Evolutionary conservation across 306 rosid species (phyloP).

Genomic region (Prunus salicina): DNA sequence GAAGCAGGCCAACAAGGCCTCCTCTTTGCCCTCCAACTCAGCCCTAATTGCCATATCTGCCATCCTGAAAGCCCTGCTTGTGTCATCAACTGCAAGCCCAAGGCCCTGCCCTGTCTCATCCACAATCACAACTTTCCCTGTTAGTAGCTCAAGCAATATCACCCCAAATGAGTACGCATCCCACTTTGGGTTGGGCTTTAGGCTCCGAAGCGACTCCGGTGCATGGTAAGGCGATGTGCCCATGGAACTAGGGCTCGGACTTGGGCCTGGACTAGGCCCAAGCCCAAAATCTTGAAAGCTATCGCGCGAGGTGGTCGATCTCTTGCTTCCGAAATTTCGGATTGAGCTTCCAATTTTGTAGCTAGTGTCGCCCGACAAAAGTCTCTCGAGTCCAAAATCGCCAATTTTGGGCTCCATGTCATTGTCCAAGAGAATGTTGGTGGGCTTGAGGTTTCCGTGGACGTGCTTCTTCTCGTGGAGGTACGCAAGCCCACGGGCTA

Average conservation of each 20-base stretch:
- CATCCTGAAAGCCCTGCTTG: conserved; percentile 64
- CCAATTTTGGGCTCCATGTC: conserved; percentile 89
- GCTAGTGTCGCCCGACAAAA: conserved; percentile 60
- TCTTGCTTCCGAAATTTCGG: conserved; percentile 88
- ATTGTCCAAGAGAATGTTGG: conserved; percentile 64
- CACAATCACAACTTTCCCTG: conserved; percentile 71
- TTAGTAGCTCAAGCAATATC: conserved; percentile 70
- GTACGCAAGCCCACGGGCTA: conserved; percentile 86
- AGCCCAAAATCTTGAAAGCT: conserved; percentile 51
- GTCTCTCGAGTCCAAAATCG: conserved; percentile 83
- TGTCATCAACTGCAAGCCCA: conserved; percentile 57
- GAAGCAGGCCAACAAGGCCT: conserved; percentile 58
- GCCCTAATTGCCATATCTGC: conserved; percentile 71
- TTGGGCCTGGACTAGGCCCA: conserved; percentile 88
- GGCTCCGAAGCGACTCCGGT: conserved; percentile 74
- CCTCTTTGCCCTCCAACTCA: conserved; percentile 90
- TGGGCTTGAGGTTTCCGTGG: conserved; percentile 89
- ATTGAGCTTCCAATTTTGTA: conserved; percentile 58
- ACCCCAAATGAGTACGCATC: conserved; percentile 91
- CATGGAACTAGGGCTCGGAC: conserved; percentile 84
- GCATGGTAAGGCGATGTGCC: conserved; percentile 74
- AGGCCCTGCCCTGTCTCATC: conserved; percentile 75
- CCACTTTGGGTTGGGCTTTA: conserved; percentile 88
- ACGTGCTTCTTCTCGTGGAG: conserved; percentile 98
- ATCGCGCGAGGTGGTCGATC: conserved; percentile 71